These are phyloP conservation scores for Mitragyna speciosa DNA, from an alignment of 257 asterid species.

Conservation along the genomic window DNA sequence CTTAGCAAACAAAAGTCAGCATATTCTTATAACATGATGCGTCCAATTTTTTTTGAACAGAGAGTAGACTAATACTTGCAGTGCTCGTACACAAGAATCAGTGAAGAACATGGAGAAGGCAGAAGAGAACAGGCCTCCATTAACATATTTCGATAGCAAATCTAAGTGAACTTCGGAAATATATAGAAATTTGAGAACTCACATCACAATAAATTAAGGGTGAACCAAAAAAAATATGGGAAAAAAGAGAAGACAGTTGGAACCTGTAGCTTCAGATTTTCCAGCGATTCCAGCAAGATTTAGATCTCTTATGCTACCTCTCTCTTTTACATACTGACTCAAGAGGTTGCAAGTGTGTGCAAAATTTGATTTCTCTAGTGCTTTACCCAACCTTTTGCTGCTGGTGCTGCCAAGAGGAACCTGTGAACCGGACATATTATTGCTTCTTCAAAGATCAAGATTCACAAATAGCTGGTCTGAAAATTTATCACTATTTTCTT, in stretches of 20 bases:
- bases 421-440: conserved; percentile 25
- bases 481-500: background rate
- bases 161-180: background rate
- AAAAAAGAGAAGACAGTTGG: background rate
- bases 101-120: background rate
- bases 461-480: background rate
- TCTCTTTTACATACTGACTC: conserved; percentile 62
- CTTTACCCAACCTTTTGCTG: conserved; percentile 26
- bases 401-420: background rate
- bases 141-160: background rate
- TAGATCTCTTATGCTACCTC: conserved; percentile 52
- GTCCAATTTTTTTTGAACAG: background rate
- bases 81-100: background rate
- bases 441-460: background rate
- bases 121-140: background rate
- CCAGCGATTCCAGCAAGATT: conserved; percentile 48
- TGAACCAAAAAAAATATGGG: background rate
- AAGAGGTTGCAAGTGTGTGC: conserved; percentile 61
- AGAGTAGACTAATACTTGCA: too few relatives aligned
- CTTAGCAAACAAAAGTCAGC: too few relatives aligned
- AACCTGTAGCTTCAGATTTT: conserved; percentile 45
- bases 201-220: background rate
- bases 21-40: too few relatives aligned
- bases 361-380: conserved; percentile 49
- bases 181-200: background rate